phyloP scores from a whole-genome alignment of 768 basidiomycete species.

The Tricholoma furcatifolium region DNA sequence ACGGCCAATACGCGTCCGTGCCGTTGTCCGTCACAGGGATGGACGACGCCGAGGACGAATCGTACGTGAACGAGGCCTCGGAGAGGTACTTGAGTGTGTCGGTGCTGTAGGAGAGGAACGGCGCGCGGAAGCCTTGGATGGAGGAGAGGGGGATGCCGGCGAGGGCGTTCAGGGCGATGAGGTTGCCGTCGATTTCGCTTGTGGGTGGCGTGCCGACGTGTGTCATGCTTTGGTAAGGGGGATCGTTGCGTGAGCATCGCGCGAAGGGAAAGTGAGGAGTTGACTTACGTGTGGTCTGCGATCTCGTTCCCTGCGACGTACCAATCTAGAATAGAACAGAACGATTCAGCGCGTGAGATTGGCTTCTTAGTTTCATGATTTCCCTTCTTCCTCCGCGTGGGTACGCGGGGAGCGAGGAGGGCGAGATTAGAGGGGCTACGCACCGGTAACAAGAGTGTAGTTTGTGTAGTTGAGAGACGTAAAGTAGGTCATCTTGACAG shows the following conservation, averaged over 20 bases:
- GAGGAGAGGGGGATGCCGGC: slow-evolving; percentile 68
- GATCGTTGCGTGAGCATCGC: not conserved
- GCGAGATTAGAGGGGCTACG: not conserved
- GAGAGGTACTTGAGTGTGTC: slow-evolving; percentile 61
- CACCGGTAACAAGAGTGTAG: slow-evolving; percentile 66
- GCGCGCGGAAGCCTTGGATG: slow-evolving; percentile 76
- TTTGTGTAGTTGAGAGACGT: slow-evolving; percentile 73
- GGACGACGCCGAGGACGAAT: slow-evolving; percentile 60
- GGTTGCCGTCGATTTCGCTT: slow-evolving; percentile 73
- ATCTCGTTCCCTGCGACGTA: slow-evolving; percentile 84
- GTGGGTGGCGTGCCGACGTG: slow-evolving; percentile 63
- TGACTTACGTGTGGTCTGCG: slow-evolving; percentile 68
- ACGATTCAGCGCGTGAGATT: not conserved
- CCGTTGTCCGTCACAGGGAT: slow-evolving; percentile 62
- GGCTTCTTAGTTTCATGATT: not conserved
- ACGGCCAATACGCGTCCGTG: slow-evolving; percentile 83
- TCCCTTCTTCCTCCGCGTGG: not conserved
- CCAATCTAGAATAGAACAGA: slow-evolving; percentile 49
- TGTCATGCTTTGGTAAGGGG: slow-evolving; percentile 68
- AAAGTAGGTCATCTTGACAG: slow-evolving; percentile 76
- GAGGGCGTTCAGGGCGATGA: slow-evolving; percentile 74
- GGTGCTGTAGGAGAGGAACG: slow-evolving; percentile 64
- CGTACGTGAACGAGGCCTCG: slow-evolving; percentile 65
- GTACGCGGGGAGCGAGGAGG: slow-evolving; percentile 8
- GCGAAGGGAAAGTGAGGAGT: not conserved